These are phyloP conservation scores for Helotiales sp. DNA, from an alignment of 2,329 filamentous ascomycete species.

Conservation along the genomic window DNA sequence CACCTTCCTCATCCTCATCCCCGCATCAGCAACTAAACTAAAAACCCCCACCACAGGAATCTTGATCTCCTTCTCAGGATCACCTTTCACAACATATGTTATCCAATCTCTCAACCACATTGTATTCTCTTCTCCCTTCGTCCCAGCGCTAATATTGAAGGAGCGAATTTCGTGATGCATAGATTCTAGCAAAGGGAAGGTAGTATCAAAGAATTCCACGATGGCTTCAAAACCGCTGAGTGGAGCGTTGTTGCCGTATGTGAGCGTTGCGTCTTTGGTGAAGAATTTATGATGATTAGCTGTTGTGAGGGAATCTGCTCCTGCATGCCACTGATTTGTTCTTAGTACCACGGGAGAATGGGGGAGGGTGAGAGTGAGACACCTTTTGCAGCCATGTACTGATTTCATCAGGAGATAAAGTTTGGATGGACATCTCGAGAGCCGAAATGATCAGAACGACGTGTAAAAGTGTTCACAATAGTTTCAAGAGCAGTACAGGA, in stretches of 20 bases:
- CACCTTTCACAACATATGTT: slow-evolving; percentile 18
- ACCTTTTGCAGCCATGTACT: slow-evolving; percentile 2
- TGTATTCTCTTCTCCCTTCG: not conserved
- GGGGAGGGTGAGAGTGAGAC: too few relatives aligned
- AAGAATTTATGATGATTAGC: slow-evolving; percentile 11
- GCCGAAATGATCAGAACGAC: too few relatives aligned
- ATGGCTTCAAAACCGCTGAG: slow-evolving; percentile 5
- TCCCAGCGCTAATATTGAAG: not conserved
- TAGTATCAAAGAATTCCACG: slow-evolving; percentile 9
- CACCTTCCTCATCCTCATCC: slow-evolving; percentile 2
- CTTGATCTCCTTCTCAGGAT: slow-evolving; percentile 16
- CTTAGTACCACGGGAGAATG: not conserved
- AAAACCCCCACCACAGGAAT: slow-evolving; percentile 16
- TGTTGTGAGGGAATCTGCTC: slow-evolving; percentile 10
- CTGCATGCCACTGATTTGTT: slow-evolving; percentile 1
- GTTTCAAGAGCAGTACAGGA: not conserved
- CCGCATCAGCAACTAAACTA: not conserved
- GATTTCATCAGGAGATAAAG: not conserved
- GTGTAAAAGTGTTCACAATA: not conserved
- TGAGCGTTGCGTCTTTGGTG: slow-evolving; percentile 8
- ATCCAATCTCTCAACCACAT: slow-evolving; percentile 16
- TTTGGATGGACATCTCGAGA: not conserved
- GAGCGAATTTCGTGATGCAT: slow-evolving; percentile 17
- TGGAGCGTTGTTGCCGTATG: slow-evolving; percentile 10
- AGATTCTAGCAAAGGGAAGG: slow-evolving; percentile 8